Evolutionary conservation across 2,329 filamentous ascomycete genomes (phyloP).

Genomic region (Claviceps citrina): DNA sequence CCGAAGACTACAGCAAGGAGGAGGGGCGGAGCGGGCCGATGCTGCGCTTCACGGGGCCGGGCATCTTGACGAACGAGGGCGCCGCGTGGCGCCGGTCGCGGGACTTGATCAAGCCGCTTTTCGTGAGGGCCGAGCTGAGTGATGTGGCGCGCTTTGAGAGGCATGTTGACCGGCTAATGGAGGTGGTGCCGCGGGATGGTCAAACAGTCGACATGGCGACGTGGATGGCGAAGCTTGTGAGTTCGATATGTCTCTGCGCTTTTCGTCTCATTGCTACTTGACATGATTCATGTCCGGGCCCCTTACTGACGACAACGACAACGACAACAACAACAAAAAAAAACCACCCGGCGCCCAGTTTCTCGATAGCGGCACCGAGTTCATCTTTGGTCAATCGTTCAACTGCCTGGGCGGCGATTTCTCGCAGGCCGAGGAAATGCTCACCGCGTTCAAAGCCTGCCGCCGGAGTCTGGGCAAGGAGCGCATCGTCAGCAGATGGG

Average conservation of each 20-base stretch:
- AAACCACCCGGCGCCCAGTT: not conserved
- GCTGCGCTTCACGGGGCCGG: not conserved
- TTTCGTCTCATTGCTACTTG: too few relatives aligned
- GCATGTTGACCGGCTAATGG: constrained; percentile 3
- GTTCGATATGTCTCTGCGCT: too few relatives aligned
- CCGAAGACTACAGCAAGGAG: constrained; percentile 2
- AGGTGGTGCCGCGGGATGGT: not conserved
- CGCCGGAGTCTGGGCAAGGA: not conserved
- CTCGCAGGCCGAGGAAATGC: not conserved
- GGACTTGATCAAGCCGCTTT: constrained; percentile 1
- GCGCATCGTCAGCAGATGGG: not conserved
- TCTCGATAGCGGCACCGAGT: constrained; percentile 2
- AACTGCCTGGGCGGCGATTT: not conserved
- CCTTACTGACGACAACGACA: too few relatives aligned
- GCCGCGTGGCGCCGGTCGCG: not conserved
- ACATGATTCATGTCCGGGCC: too few relatives aligned
- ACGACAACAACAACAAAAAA: too few relatives aligned
- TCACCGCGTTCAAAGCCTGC: not conserved
- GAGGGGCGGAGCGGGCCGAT: not conserved
- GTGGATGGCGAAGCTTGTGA: constrained; percentile 1
- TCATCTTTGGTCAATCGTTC: constrained; percentile 4
- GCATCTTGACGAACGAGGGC: constrained; percentile 2
- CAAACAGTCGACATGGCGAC: constrained; percentile 1
- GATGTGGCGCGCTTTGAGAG: constrained; percentile 1
- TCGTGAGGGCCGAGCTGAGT: constrained; percentile 1